These are phyloP conservation scores for Dioscorea zingiberensis DNA, from an alignment of 106 monocot genomes.

Conservation along the genomic window DNA sequence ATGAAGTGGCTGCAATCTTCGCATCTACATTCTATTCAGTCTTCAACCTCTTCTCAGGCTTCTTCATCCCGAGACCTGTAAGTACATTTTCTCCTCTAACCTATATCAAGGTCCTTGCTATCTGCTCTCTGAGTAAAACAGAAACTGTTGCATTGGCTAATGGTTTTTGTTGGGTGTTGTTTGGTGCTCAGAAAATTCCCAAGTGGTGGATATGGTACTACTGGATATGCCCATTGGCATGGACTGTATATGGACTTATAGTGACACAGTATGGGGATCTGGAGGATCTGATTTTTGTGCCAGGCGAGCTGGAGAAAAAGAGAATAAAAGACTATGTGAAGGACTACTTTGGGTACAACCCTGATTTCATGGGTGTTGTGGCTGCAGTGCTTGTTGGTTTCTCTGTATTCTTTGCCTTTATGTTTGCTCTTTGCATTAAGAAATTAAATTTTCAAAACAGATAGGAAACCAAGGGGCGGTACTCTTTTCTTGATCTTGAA, in stretches of 20 bases:
- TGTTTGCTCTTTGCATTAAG: constrained; percentile 71
- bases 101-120: no score
- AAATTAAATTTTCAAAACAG: constrained; percentile 84
- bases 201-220: constrained; percentile 97
- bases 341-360: constrained; percentile 50
- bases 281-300: constrained; percentile 34
- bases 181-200: constrained; percentile 71
- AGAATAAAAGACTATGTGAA: constrained; percentile 46
- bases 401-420: constrained; percentile 70
- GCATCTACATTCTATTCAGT: constrained; percentile 58
- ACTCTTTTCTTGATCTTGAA: no score
- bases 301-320: constrained; percentile 21
- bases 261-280: constrained; percentile 74
- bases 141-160: not conserved
- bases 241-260: constrained; percentile 89
- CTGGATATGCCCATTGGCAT: constrained; percentile 89
- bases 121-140: no score
- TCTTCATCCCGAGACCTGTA: constrained; percentile 68
- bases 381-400: constrained; percentile 60
- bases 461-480: constrained; percentile 6
- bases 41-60: constrained; percentile 82
- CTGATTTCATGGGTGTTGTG: constrained; percentile 63
- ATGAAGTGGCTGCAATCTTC: constrained; percentile 54
- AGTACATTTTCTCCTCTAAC: constrained; percentile 8
- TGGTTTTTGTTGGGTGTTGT: not conserved